These are phyloP conservation scores for Aspergillus sp. DNA, from an alignment of 2,329 filamentous ascomycete species.

Conservation along the genomic window DNA sequence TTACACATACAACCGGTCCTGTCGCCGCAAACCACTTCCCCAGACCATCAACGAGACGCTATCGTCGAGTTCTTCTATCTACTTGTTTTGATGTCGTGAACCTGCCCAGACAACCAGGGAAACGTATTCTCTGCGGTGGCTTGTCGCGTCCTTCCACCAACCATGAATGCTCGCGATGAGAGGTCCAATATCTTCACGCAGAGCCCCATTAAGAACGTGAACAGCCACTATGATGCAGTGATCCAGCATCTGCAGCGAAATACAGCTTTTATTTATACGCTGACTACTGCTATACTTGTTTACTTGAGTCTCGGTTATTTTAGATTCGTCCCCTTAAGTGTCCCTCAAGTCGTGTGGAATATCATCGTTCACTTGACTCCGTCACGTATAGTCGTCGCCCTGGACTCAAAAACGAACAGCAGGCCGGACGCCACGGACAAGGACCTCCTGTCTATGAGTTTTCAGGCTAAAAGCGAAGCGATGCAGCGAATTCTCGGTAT, in stretches of 20 bases:
- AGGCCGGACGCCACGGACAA: conserved; percentile 33
- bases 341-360: conserved; percentile 31
- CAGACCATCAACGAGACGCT: neutral
- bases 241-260: conserved; percentile 20
- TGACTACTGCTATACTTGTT: conserved; percentile 20
- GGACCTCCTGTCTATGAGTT: conserved; percentile 28
- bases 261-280: conserved; percentile 21
- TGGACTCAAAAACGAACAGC: conserved; percentile 44
- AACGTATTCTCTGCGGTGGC: conserved; percentile 14
- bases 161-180: conserved; percentile 31
- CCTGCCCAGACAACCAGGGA: conserved; percentile 11
- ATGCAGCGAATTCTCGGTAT: conserved; percentile 57
- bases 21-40: no score
- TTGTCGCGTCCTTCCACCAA: conserved; percentile 12
- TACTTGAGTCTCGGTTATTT: conserved; percentile 25
- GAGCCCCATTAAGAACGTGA: conserved; percentile 19
- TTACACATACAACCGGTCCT: neutral
- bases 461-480: conserved; percentile 53
- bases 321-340: conserved; percentile 19
- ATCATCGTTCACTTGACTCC: conserved; percentile 32
- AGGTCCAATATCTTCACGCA: conserved; percentile 22
- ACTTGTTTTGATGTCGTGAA: conserved; percentile 6
- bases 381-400: conserved; percentile 32
- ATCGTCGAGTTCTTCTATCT: conserved; percentile 4
- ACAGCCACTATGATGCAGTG: conserved; percentile 27